These are phyloP conservation scores for Peziza echinospora DNA, from an alignment of 495 filamentous ascomycete species.

Conservation along the genomic window DNA sequence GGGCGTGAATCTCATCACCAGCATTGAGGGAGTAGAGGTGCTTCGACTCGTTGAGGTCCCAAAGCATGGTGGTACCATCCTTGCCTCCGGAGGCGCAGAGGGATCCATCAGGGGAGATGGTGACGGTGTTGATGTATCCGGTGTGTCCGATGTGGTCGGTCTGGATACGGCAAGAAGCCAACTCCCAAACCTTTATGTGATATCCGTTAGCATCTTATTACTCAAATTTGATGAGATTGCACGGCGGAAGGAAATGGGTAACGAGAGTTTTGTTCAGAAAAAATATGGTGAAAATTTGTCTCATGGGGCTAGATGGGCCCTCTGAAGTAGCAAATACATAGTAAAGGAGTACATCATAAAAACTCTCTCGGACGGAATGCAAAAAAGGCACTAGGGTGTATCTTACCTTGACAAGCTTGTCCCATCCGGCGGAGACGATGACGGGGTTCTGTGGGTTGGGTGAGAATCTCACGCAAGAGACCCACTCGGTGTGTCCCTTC, in stretches of 20 bases:
- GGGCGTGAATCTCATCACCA: slow-evolving; percentile 99
- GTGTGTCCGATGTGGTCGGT: slow-evolving; percentile 99
- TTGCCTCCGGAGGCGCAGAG: slow-evolving; percentile 98
- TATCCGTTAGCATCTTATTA: too few species aligned
- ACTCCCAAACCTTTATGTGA: slow-evolving; percentile 99
- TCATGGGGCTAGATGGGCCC: slow-evolving; percentile 58
- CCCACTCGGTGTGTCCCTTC: slow-evolving; percentile 99
- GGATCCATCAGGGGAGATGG: slow-evolving; percentile 97
- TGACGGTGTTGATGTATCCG: slow-evolving; percentile 99
- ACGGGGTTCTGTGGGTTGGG: slow-evolving; percentile 99
- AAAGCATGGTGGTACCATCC: slow-evolving; percentile 99
- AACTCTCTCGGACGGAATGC: background rate
- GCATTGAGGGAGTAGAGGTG: slow-evolving; percentile 99
- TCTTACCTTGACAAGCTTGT: slow-evolving; percentile 99
- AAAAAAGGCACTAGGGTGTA: slow-evolving; percentile 5
- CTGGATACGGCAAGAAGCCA: slow-evolving; percentile 95
- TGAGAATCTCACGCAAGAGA: slow-evolving; percentile 97
- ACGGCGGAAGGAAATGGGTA: slow-evolving; percentile 13
- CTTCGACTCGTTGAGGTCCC: slow-evolving; percentile 99
- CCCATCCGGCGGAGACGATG: slow-evolving; percentile 96
- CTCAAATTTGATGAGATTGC: background rate
- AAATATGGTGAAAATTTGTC: slow-evolving; percentile 67
- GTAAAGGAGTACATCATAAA: slow-evolving; percentile 1
- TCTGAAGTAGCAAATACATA: slow-evolving; percentile 99
- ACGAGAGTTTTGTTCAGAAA: slow-evolving; percentile 46